phyloP scores from a whole-genome alignment of 2,329 filamentous ascomycete species.

The Fusarium cicatricum region DNA sequence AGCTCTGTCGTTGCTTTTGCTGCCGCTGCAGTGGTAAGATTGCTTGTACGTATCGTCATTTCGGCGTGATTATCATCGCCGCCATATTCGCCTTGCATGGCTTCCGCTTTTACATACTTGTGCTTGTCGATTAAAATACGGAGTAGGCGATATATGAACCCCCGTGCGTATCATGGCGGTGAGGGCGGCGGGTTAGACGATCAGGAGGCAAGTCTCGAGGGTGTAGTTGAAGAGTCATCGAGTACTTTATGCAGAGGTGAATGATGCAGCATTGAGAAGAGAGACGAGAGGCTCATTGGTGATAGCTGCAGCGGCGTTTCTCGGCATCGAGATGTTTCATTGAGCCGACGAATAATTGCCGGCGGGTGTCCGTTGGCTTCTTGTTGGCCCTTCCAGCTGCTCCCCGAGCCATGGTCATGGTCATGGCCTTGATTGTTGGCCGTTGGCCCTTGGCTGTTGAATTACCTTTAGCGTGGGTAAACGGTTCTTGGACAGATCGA shows the following conservation, averaged over 20 bases:
- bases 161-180: constrained; percentile 20
- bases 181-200: constrained; percentile 14
- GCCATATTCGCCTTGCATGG: constrained; percentile 7
- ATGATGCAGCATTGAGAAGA: too few species aligned
- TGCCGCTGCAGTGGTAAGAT: constrained; percentile 2
- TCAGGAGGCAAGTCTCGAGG: constrained; percentile 5
- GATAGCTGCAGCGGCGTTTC: neutral
- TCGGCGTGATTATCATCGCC: constrained; percentile 6
- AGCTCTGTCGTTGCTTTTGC: constrained; percentile 2
- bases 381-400: neutral
- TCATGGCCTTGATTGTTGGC: neutral
- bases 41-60: constrained; percentile 25
- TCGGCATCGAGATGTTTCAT: neutral
- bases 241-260: too few species aligned
- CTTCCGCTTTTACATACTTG: neutral
- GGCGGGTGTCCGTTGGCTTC: neutral
- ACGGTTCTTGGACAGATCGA: constrained; percentile 6
- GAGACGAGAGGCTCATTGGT: neutral
- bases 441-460: constrained; percentile 10
- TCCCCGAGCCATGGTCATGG: constrained; percentile 3
- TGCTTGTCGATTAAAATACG: too few species aligned
- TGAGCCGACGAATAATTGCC: neutral
- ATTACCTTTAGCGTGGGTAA: neutral
- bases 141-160: constrained; percentile 5
- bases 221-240: too few species aligned